Base-by-base conservation (phyloP, 2,329 filamentous ascomycete genomes). In the Alternaria sp. region DNA sequence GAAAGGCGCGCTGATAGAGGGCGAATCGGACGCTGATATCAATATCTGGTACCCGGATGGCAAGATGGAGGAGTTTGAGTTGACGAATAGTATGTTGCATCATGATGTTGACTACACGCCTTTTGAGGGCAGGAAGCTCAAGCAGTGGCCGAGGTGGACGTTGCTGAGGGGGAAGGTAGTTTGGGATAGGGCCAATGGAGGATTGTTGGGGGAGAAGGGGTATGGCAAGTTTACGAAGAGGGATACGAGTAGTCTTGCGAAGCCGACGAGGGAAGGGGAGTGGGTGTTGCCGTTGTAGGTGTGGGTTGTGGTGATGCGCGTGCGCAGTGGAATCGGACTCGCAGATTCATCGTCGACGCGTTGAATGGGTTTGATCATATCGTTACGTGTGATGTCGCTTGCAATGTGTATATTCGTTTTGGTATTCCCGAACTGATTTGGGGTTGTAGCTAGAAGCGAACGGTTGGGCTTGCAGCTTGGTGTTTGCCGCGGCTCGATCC, bases 31-130 rank as follows among this genome's bases (percentile, higher is more conserved):
- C 73, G 87, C 87, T 1, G 87, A 89, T 73, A 73, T 89, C 36
- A 84, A 85, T 11, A 83, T 88, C 19, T 89, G 86, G 71, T 73
- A 73, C 57, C 67, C 71, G 0, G 77, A 83, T 11, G 80, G 77
- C 3, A 76, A 72, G 57, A 67, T 83, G 67, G 72, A 83, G 17
- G 74, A 79, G 12, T 82, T 86, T 65, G 75, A 69, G 21, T 62
- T 87, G 59, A 85, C 77, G 44, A 88, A 89, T 68, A 78, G 80
- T 8, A 84, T 85, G 77, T 73, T 90, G 65, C 87, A 90, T 74
- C 88, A 90, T 71, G 82, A 86, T 63, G 84, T 88, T 3, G 87
- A 90, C 69, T 89, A 90, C 69, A 89, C 87, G 9, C 87, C 88
- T 0, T 90, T 86, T 67, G 87, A 90, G 72, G 87, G 87, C 0